Base-by-base conservation (phyloP, 768 basidiomycete species). In the Termitomyces sp. region DNA sequence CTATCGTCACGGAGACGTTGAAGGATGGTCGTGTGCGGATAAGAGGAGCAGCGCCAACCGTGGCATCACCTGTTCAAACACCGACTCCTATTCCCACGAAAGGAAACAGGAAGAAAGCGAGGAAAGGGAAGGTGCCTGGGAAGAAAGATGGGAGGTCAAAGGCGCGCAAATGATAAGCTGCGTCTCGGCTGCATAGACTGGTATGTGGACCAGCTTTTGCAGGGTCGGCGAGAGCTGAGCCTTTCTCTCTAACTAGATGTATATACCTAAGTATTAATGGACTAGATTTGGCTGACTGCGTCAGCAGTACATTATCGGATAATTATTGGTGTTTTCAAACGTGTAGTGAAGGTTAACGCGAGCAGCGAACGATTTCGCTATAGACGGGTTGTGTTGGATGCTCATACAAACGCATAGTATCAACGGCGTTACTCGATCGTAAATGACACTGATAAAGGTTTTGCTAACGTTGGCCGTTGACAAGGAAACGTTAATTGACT, bases 1-100 rank as follows among this genome's bases (percentile, higher is more conserved):
- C 92, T 11, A 73, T 93, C 42, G 78, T 93, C 60, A 92, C 88
- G 0, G 88, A 93, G 65, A 77, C 73, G 19, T 70, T 93, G 58
- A 81, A 81, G 59, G 89, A 90, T 59, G 90, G 90, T 0, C 76
- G 82, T 4, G 68, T 81, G 8, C 76, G 83, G 9, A 62, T 94
- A 38, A 73, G 90, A n/a, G 92, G 92, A 0, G 90, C 87, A 1
- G 68, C 69, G 11, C 79, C 84, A 2, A 68, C 73, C 12, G 72
- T 75, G 1, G 60, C 61, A n/a, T n/a, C n/a, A 9, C 62, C 66
- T 5, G 51, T 24, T 2, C 57, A 66, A 10, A 68, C 30, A 2
- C 40, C 68, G 5, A 55, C 59, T 38, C 58, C 38, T 11, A 50
- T 32, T 34, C 56, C 62, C 2, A 53, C 35, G 30, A 70, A 64